These are phyloP conservation scores for Lagenidium sp. DNA, from an alignment of 352 stramenopile species.

Conservation along the genomic window DNA sequence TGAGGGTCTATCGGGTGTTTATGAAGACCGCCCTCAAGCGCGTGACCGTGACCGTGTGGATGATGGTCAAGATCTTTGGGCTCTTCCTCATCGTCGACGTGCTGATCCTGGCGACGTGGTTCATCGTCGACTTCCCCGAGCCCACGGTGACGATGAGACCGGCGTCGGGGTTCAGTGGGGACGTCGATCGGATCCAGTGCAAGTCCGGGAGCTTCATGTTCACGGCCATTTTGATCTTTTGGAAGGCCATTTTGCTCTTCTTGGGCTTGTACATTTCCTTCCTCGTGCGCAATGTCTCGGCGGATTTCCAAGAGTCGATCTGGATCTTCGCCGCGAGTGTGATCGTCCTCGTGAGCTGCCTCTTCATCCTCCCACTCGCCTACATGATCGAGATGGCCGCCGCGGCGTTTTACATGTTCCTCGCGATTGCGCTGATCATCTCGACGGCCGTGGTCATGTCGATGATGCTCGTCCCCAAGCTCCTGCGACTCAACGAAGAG, in stretches of 20 bases:
- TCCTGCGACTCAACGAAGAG: constrained; percentile 2
- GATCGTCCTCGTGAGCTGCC: constrained; percentile 16
- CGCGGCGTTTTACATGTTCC: constrained; percentile 5
- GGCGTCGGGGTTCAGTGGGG: too few species aligned
- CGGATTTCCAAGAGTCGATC: constrained; percentile 12
- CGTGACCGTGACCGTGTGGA: background rate
- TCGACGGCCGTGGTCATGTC: constrained; percentile 10
- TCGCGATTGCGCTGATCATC: constrained; percentile 7
- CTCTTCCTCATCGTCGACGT: background rate
- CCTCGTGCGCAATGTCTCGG: constrained; percentile 10
- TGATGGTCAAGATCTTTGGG: background rate
- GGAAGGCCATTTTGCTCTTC: constrained; percentile 1
- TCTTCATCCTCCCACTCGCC: constrained; percentile 25
- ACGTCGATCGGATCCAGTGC: background rate
- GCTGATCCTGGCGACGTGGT: background rate
- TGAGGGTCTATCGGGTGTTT: background rate
- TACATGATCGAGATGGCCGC: constrained; percentile 25
- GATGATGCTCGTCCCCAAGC: constrained; percentile 19
- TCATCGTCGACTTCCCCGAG: background rate
- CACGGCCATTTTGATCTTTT: background rate
- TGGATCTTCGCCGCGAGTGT: constrained; percentile 20
- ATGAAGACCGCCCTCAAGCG: background rate
- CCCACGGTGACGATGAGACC: background rate
- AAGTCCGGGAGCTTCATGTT: background rate
- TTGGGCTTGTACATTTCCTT: constrained; percentile 9